Base-by-base conservation (phyloP, 202 grass and related monocot genomes). In the Zizania palustris region DNA sequence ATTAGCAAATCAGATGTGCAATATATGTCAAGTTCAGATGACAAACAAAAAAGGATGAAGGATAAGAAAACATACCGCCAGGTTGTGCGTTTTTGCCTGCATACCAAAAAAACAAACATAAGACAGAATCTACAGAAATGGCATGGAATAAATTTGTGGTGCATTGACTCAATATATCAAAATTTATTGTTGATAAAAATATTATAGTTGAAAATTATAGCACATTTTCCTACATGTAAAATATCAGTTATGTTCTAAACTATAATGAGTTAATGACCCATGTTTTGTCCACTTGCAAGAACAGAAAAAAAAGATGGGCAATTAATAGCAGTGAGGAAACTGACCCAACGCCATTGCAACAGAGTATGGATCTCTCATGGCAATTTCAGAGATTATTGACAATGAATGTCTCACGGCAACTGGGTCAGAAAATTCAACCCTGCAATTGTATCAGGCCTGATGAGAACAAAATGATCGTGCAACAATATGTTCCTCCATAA, bases 281-380 rank as follows among this genome's bases (percentile, higher is more conserved):
- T 65, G 42, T 40, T 70, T 22, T 85, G 16, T 83, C 5, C 36
- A 22, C n/a, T 34, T 75, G 22, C 45, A 16, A 74, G 45, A 41
- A 40, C 4, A 35, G 75, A 71, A 83, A 80, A 22, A n/a, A 70
- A 85, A 80, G 75, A 60, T 37, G 11, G 35, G 65, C 3, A 61
- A 60, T 36, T 67, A 19, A 56, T 37, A 63, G 43, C 60, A 71
- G 38, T 56, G 79, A 83, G 10, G 36, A 78, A 85, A 95, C 96
- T 85, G 45, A 98, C 96, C 96, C 71, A 98, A 63, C 50, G 96
- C 91, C 96, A 98, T 95, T 54, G 96, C 96, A 70, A 85, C 96
- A 78, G 96, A 95, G 76, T 98, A 95, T 66, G 96, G 96, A 90
- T 98, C 96, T 92, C 72, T 98, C 20, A 84, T 60, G 48, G 96